Evolutionary conservation across 495 filamentous ascomycete genomes (phyloP), one percentile per base, ranked within the genome.

Genomic region (Xylaria bambusicola): DNA sequence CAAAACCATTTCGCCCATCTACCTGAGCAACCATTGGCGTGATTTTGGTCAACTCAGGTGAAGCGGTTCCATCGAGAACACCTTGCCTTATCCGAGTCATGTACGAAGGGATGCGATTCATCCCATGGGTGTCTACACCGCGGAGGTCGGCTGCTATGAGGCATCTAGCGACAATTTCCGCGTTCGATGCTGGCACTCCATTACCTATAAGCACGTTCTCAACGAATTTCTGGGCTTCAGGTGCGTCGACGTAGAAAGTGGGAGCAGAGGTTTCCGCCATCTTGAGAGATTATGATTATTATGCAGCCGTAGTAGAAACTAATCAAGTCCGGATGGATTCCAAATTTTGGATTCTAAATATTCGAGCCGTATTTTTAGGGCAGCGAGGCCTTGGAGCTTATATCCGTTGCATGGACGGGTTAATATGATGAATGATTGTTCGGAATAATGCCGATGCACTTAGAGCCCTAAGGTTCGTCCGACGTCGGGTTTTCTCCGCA

Each of bases 81-180:
- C 84, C 83, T 58, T 83, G 77, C 0, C 88, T 84, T 49, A 92
- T 80, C 5, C 88, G 86, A 21, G 82, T 77, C 72, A 92, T 82
- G 75, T 93, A 93, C 1, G 85, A 88, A 0, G 88, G 87, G 47
- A 92, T 80, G 6, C 89, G 86, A 69, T 89, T 90, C 61, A 84
- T 82, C 67, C 89, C 89, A 67, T 93, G 89, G 3, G 85, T 89
- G 63, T 93, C 89, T 24, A 90, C 85, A 58, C 89, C 89, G 23
- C 88, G 86, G 0, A 92, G 83, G 63, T 93, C 89, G 26, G 89
- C 89, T 52, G 79, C 75, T 4, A 92, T 82, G 1, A 93, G 81
- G 51, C 83, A 85, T 58, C 71, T 65, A 26, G 87, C 82, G n/a
- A 89, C 73, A 46, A 84, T 83, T 3, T 66, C 52, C 17, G 89